A percentile compares a stretch with the other conserved stretches of the same genome.
Evolutionary conservation across 306 rosid genomes (phyloP).

Genomic region (Bauhinia variegata): DNA sequence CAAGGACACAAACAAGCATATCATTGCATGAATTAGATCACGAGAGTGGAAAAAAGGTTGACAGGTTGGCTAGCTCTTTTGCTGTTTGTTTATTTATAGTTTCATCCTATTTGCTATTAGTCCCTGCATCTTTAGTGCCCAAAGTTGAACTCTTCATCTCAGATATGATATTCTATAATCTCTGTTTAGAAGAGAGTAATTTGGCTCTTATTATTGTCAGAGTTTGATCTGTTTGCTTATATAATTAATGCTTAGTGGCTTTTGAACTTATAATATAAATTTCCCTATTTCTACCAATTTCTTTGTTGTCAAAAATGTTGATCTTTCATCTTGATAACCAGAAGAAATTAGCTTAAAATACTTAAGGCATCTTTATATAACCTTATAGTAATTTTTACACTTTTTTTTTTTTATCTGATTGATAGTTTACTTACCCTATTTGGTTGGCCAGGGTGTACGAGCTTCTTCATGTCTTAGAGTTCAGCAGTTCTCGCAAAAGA

Average conservation of each 20-base stretch:
- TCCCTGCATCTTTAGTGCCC: conserved; percentile 9
- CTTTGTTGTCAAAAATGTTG: conserved; percentile 6
- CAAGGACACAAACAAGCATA: conserved; percentile 70
- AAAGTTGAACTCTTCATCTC: conserved; percentile 12
- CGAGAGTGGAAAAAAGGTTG: conserved; percentile 64
- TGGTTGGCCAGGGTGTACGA: conserved; percentile 58
- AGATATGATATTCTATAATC: conserved; percentile 11
- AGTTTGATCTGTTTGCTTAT: conserved; percentile 25
- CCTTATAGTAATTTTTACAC: conserved; percentile 4
- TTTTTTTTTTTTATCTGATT: conserved; percentile 25
- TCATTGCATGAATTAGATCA: conserved; percentile 62
- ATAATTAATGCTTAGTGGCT: not conserved
- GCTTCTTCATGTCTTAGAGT: conserved; percentile 81
- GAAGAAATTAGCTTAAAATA: conserved; percentile 5
- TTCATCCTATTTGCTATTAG: not conserved
- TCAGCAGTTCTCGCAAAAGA: conserved; percentile 88
- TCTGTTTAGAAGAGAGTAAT: conserved; percentile 1
- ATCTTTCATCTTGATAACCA: conserved; percentile 4
- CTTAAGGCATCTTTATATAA: not conserved
- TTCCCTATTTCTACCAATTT: not conserved
- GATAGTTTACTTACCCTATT: conserved; percentile 30
- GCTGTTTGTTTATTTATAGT: conserved; percentile 28
- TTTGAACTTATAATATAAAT: conserved; percentile 3
- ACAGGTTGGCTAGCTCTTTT: conserved; percentile 74
- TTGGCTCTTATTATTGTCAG: conserved; percentile 3